Evolutionary conservation across 108 stramenopile genomes (phyloP).

Genomic region (Schizochytrium sp.): DNA sequence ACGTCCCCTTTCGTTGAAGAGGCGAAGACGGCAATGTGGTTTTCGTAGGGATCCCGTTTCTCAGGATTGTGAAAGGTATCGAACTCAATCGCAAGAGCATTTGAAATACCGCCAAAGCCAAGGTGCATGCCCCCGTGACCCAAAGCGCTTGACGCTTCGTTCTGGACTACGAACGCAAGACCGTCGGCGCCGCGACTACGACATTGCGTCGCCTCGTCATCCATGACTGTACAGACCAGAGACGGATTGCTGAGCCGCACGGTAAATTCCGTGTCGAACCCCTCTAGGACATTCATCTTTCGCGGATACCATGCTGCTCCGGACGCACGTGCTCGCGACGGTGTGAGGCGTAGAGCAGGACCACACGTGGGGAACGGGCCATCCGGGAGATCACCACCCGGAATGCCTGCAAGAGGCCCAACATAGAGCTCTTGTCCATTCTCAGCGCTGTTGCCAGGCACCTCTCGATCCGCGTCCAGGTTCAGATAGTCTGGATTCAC

Average conservation of each 20-base stretch:
- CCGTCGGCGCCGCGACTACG: constrained; percentile 53
- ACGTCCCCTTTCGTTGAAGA: neutral
- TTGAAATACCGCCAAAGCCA: constrained; percentile 55
- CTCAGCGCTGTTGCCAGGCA: neutral
- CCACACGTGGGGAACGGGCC: constrained; percentile 32
- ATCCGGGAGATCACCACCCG: neutral
- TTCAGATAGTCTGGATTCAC: neutral
- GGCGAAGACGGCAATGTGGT: constrained; percentile 52
- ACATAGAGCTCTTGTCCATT: neutral
- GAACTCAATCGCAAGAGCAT: constrained; percentile 55
- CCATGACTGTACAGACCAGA: constrained; percentile 43
- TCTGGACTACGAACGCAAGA: constrained; percentile 57
- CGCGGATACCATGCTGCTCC: constrained; percentile 60
- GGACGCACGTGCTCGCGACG: constrained; percentile 23
- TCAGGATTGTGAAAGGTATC: constrained; percentile 55
- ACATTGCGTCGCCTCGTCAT: constrained; percentile 49
- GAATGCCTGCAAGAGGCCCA: neutral
- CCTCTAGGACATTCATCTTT: constrained; percentile 46
- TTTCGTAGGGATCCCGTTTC: constrained; percentile 46
- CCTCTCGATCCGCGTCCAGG: neutral
- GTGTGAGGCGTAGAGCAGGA: constrained; percentile 46
- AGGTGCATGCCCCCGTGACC: constrained; percentile 37
- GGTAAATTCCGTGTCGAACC: constrained; percentile 48
- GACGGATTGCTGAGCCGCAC: constrained; percentile 48
- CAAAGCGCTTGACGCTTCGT: constrained; percentile 1